Percentiles rank a stretch among this genome's conserved stretches.
Evolutionary conservation across 768 basidiomycete species (phyloP).

Genomic region (Boletellus ananiceps): DNA sequence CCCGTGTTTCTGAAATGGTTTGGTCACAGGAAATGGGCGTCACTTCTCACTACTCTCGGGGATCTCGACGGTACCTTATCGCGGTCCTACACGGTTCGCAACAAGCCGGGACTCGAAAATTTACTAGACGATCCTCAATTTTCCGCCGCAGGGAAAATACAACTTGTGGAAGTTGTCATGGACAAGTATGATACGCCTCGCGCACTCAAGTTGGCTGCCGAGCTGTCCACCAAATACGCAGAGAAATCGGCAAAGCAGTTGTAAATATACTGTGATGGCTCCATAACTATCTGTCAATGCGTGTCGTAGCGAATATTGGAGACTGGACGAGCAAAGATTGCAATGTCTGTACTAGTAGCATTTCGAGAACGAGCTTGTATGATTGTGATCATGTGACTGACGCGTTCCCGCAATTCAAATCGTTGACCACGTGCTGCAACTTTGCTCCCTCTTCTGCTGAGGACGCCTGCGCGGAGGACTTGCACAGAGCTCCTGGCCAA

Average conservation of each 20-base stretch:
- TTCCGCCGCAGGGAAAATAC: constrained; percentile 58
- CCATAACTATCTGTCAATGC: background rate
- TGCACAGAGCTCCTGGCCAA: background rate
- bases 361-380: background rate
- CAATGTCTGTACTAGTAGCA: background rate
- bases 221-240: constrained; percentile 13
- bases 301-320: background rate
- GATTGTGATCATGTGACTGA: constrained; percentile 22
- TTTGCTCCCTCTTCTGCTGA: background rate
- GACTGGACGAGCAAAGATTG: constrained; percentile 1
- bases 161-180: constrained; percentile 81
- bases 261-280: background rate
- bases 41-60: constrained; percentile 56
- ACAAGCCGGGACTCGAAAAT: constrained; percentile 58
- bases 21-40: constrained; percentile 53
- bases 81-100: constrained; percentile 62
- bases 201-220: constrained; percentile 52
- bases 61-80: constrained; percentile 45
- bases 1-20: background rate
- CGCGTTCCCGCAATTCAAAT: background rate
- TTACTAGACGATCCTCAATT: constrained; percentile 66
- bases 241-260: constrained; percentile 18
- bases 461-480: background rate
- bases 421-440: constrained; percentile 5
- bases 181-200: constrained; percentile 65